Evolutionary conservation across 371 early-diverging fungal species (phyloP), one percentile per base, ranked within the genome.

Genomic region (Capillidium heterosporum): DNA sequence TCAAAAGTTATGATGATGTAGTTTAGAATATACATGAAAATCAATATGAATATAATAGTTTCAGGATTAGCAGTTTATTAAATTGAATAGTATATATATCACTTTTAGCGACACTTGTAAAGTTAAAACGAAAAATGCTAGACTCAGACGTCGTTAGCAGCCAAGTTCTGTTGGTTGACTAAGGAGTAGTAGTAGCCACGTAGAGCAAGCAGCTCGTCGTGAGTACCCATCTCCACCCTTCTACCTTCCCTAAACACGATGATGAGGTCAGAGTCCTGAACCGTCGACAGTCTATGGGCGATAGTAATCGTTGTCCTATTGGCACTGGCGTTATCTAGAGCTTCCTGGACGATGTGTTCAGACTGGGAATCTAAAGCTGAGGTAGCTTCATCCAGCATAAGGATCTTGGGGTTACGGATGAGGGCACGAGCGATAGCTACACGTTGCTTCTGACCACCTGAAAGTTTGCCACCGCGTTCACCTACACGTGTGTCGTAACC

Each of bases 331-430:
- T 53, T 53, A 29, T 78, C 77, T 19, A 85, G 65, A 0, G 83
- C 80, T 19, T 44, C 15, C 19, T 44, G 44, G 8, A 44, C 44
- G 19, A 44, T 23, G 39, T 68, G 72, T 57, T 81, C 81, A 0
- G 74, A 74, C 58, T 73, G 73, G 0, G 83, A 80, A 74, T 94
- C 91, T 35, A 91, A 64, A 8, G 44, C 67, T 94, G 91, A 49
- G 0, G 95, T 91, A 0, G 92, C 87, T 66, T 94, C 91, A 65
- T 94, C 95, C 54, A 90, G 64, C 2, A 91, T 70, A 19, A 90
- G 69, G 49, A 87, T 72, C 44, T 71, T 72, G 8, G 85, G 85
- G 59, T 83, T 69, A 48, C 77, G 73, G 28, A 87, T 61, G 21
- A 89, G 61, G 1, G 87, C 87, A 17, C 90, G 68, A 1, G 89